Evolutionary conservation across 805 yeast species (phyloP), one percentile per base, ranked within the genome.

Genomic region (Starmerella floricola): DNA sequence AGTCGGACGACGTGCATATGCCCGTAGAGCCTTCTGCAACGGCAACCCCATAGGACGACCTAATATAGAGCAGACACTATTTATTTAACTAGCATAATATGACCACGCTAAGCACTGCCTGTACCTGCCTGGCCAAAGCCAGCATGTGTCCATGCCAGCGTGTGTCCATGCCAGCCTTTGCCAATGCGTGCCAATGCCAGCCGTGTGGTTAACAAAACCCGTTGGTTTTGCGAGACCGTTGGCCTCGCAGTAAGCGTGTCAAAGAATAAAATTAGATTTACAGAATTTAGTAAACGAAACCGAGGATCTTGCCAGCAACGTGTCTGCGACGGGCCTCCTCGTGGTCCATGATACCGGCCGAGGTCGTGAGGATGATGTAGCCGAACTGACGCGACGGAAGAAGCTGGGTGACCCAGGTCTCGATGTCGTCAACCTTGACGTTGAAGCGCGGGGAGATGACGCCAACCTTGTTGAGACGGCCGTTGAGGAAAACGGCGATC

Each of bases 271-370:
- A 16, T 19, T 31, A 33, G 19, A 32, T 17, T 21, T 43, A 33
- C 29, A 5, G 15, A 36, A 33, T 56, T 64, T 82, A 87, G 82
- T 87, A 87, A 57, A 87, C 95, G 76, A 84, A 87, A 67, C 96
- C 97, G 66, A 87, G 81, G 72, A 87, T 82, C 79, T 87, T 87
- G 72, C 97, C 97, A 60, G 95, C 85, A 61, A 87, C 96, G 76
- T 87, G 96, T 83, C 87, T 88, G 79, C 96, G 82, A 80, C 94
- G 84, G 65, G 97, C 97, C 76, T 87, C 96, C 78, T 88, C 96
- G 77, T 87, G 97, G 79, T 88, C 96, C 94, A 87, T 86, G 64
- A 87, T 87, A 75, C 97, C 97, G 62, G 96, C 95, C 62, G 96
- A 88, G 62, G 97, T 87, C 73, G 97, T 88, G 68, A 87, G 78